Percentiles rank a stretch among this genome's conserved stretches.
These are phyloP conservation scores for Periconia macrospinosa DNA, from an alignment of 2,329 filamentous ascomycete species.

Conservation along the genomic window DNA sequence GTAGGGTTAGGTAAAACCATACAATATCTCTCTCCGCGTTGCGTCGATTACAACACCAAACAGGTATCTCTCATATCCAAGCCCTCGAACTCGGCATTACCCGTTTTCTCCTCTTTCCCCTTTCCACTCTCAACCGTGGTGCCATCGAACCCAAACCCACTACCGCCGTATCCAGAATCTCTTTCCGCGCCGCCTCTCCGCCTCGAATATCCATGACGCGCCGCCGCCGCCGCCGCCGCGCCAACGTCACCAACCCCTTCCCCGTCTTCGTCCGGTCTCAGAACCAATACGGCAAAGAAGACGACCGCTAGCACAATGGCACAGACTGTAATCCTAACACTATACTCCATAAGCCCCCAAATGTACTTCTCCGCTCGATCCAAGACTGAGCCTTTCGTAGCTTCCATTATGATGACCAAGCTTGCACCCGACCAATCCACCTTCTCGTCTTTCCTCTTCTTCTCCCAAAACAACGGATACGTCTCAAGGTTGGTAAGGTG, in stretches of 20 bases:
- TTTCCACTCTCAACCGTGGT: conserved; percentile 1
- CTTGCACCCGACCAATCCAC: not conserved
- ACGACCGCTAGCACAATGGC: not conserved
- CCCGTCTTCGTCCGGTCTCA: not conserved
- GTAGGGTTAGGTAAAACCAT: no score
- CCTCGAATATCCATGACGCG: not conserved
- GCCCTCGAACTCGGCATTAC: not conserved
- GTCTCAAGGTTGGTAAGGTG: conserved; percentile 14
- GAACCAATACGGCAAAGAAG: not conserved
- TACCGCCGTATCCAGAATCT: not conserved
- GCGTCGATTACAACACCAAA: conserved; percentile 19
- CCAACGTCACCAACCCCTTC: no score
- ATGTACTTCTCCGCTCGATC: not conserved
- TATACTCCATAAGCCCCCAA: not conserved
- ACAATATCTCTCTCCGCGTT: no score
- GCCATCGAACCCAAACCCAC: not conserved
- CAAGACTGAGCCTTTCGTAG: not conserved
- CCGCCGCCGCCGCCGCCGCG: no score
- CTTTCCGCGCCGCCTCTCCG: not conserved
- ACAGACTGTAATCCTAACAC: not conserved
- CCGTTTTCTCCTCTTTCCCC: not conserved
- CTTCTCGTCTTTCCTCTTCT: not conserved
- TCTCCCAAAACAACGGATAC: not conserved
- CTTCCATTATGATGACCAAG: not conserved
- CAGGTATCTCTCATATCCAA: conserved; percentile 26